Conservation (phyloP, 179 eudicot genomes). For the Carnegiea gigantea region DNA sequence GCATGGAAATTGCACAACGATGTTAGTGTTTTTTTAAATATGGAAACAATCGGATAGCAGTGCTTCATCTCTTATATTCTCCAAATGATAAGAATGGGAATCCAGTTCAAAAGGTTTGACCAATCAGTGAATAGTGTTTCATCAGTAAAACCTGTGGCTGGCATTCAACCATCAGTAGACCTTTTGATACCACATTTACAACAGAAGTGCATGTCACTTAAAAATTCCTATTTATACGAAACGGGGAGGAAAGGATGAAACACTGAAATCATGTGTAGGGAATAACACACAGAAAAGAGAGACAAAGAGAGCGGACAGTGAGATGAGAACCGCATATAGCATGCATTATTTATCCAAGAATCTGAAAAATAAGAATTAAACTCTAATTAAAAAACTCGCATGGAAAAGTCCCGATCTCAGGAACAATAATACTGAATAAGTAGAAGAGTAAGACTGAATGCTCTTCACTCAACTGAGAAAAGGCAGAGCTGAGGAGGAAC, state of each 20-base stretch:
- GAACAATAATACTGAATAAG: background rate
- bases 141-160: background rate
- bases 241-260: background rate
- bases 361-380: background rate
- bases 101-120: background rate
- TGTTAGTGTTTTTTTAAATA: background rate
- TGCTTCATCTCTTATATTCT: background rate
- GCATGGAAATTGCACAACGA: slow-evolving; percentile 18
- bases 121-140: background rate
- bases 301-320: background rate
- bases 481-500: background rate
- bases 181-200: background rate
- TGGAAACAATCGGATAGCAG: background rate
- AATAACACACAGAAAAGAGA: background rate
- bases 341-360: background rate
- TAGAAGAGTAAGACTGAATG: background rate
- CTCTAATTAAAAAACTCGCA: background rate
- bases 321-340: background rate
- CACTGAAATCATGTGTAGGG: background rate
- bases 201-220: background rate
- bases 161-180: background rate
- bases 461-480: background rate
- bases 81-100: background rate
- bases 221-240: background rate
- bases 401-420: slow-evolving; percentile 1